Conservation (phyloP, 1,284 basidiomycete species). For the Ceratobasidium sp. region DNA sequence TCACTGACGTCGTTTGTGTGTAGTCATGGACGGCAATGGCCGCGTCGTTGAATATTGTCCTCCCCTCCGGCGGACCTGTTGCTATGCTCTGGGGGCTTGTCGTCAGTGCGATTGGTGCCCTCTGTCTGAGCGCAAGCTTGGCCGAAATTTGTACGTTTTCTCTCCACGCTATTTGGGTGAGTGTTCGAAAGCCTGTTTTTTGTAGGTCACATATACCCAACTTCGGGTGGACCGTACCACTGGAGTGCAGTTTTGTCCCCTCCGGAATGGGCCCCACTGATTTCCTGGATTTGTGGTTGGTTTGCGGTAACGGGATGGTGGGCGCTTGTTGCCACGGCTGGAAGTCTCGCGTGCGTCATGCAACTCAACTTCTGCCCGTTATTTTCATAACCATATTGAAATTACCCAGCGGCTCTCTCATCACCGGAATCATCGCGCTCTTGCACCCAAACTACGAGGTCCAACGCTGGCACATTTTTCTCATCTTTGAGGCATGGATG, state of each 20-base stretch:
- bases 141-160: constrained; percentile 44
- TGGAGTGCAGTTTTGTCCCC: constrained; percentile 43
- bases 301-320: constrained; percentile 44
- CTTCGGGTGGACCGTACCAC: constrained; percentile 42
- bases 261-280: constrained; percentile 26
- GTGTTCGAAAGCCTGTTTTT: neutral
- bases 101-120: constrained; percentile 31
- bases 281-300: constrained; percentile 40
- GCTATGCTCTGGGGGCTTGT: constrained; percentile 43
- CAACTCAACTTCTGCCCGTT: neutral
- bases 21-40: constrained; percentile 45
- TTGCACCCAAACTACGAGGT: constrained; percentile 38
- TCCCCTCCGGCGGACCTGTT: constrained; percentile 43
- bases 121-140: constrained; percentile 34
- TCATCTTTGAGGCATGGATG: constrained; percentile 43
- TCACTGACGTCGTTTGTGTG: constrained; percentile 10
- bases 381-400: constrained; percentile 4
- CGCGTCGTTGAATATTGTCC: constrained; percentile 39
- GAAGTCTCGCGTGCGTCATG: constrained; percentile 31
- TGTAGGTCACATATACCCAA: constrained; percentile 38
- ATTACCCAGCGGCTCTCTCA: constrained; percentile 25
- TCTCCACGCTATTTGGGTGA: neutral
- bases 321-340: constrained; percentile 29
- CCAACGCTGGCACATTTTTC: constrained; percentile 45
- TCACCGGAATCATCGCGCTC: constrained; percentile 43